These are phyloP conservation scores for Trypanosoma melophagium DNA, from an alignment of 208 protist species.

Conservation along the genomic window DNA sequence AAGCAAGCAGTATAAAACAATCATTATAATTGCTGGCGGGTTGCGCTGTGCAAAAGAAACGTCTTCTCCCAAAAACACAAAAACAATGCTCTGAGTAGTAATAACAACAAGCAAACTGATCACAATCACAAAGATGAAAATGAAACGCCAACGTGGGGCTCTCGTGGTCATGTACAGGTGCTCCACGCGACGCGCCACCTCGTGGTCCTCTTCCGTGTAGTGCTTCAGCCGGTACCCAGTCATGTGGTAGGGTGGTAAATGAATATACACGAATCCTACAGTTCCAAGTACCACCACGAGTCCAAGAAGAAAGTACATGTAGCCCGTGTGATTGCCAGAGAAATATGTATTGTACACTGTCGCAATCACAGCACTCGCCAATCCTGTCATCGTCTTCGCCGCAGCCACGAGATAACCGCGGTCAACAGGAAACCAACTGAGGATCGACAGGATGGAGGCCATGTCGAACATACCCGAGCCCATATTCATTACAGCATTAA, in stretches of 20 bases:
- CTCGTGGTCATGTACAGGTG: constrained; percentile 33
- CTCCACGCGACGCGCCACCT: constrained; percentile 25
- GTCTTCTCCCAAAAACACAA: constrained; percentile 38
- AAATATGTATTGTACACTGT: constrained; percentile 44
- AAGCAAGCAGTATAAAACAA: constrained; percentile 37
- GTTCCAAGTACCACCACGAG: constrained; percentile 30
- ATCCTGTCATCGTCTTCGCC: constrained; percentile 44
- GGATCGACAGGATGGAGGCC: constrained; percentile 39
- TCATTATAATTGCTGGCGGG: constrained; percentile 39
- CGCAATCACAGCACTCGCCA: constrained; percentile 37
- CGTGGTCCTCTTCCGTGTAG: constrained; percentile 35
- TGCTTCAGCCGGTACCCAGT: constrained; percentile 33
- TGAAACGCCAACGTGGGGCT: constrained; percentile 36
- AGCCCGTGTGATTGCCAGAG: constrained; percentile 23
- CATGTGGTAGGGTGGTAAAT: constrained; percentile 47
- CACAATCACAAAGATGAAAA: constrained; percentile 32
- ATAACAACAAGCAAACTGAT: constrained; percentile 35
- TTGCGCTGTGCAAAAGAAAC: constrained; percentile 25
- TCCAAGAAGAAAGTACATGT: constrained; percentile 48
- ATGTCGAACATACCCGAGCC: constrained; percentile 49
- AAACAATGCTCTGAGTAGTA: constrained; percentile 33
- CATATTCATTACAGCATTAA: constrained; percentile 48
- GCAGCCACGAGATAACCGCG: constrained; percentile 39
- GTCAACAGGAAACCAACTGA: constrained; percentile 51
- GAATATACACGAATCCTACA: constrained; percentile 29